These are phyloP conservation scores for Pelargonium citronellum DNA, from an alignment of 441 rosid genomes.

Conservation along the genomic window DNA sequence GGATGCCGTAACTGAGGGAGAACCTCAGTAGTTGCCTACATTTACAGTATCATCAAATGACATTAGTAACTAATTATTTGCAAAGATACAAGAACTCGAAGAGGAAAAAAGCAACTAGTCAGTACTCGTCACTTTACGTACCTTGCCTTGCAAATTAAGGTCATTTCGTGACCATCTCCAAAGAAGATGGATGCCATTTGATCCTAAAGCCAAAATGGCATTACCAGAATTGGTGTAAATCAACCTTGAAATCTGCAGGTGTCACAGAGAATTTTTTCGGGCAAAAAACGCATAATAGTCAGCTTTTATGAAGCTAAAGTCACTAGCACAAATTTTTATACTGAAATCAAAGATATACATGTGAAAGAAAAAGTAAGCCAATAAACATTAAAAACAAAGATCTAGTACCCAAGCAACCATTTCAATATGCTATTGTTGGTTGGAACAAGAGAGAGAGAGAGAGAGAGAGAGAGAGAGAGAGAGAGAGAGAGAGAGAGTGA, in stretches of 20 bases:
- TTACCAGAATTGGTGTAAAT: conserved; percentile 90
- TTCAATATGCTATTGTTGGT: neutral
- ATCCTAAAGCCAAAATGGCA: conserved; percentile 88
- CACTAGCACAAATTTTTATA: too few species aligned
- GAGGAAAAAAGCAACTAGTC: conserved; percentile 8
- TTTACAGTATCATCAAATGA: conserved; percentile 12
- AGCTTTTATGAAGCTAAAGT: neutral
- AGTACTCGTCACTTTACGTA: conserved; percentile 27
- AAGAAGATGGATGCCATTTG: conserved; percentile 85
- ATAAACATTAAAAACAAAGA: neutral
- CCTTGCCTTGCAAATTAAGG: conserved; percentile 80
- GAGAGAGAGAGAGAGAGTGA: neutral
- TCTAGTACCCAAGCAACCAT: neutral
- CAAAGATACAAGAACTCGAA: neutral
- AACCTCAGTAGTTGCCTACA: conserved; percentile 63
- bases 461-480: neutral
- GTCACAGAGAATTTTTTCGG: neutral
- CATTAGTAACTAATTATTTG: neutral
- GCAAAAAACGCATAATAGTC: neutral
- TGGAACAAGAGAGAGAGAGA: too few species aligned
- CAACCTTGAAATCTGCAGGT: conserved; percentile 78
- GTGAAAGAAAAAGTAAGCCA: neutral
- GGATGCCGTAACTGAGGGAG: conserved; percentile 79
- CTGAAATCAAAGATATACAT: neutral
- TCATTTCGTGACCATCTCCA: conserved; percentile 32